These are phyloP conservation scores for Tardiomyces depauwii DNA, from an alignment of 1,139 yeast genomes.

Conservation along the genomic window DNA sequence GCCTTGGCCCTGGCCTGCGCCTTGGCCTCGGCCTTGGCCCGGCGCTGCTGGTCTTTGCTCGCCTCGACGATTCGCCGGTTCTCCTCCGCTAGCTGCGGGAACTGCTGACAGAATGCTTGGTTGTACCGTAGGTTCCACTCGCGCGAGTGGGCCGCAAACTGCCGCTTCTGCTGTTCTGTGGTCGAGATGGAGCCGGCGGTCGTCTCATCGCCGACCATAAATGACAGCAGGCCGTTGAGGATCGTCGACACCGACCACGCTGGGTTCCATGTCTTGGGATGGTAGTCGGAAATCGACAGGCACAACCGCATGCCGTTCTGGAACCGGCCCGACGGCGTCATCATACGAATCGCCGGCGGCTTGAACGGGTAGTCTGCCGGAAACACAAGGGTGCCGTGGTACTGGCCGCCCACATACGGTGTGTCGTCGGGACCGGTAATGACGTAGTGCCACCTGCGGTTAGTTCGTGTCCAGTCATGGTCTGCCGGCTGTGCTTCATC, in stretches of 20 bases:
- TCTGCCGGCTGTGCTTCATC: too few species aligned
- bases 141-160: constrained; percentile 43
- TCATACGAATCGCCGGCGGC: constrained; percentile 86
- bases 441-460: constrained; percentile 52
- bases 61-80: background rate
- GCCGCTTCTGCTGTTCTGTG: constrained; percentile 34
- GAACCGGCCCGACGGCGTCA: constrained; percentile 79
- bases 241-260: constrained; percentile 90
- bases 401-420: constrained; percentile 79
- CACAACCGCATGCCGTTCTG: constrained; percentile 71
- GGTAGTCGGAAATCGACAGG: constrained; percentile 82
- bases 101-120: constrained; percentile 46
- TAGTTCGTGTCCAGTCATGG: too few species aligned
- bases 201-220: constrained; percentile 41
- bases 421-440: constrained; percentile 81
- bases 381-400: constrained; percentile 75
- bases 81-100: constrained; percentile 53
- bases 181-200: constrained; percentile 33
- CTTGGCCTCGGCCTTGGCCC: background rate
- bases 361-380: constrained; percentile 85
- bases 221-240: constrained; percentile 71
- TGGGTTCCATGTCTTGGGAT: constrained; percentile 92
- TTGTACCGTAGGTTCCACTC: constrained; percentile 53
- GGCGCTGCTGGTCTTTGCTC: constrained; percentile 1
- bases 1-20: background rate